Evolutionary conservation across 2,329 filamentous ascomycete genomes (phyloP).

Genomic region (Ophiostoma sp.): DNA sequence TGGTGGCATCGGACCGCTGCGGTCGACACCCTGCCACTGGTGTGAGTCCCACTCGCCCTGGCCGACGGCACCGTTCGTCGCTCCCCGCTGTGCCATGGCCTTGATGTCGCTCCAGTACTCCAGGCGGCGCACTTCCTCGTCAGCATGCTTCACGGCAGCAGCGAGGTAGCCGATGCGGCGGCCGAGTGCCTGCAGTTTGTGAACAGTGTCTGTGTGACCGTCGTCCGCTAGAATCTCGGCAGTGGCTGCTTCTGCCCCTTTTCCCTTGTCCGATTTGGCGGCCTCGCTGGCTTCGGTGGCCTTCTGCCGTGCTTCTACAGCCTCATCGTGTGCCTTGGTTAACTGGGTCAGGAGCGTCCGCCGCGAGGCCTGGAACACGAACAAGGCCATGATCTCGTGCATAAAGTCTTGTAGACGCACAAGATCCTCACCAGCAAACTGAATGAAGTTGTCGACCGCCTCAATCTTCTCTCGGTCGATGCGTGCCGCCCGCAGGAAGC

Average conservation of each 20-base stretch:
- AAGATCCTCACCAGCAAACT: conserved; percentile 72
- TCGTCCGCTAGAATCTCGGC: background rate
- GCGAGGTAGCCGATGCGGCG: conserved; percentile 66
- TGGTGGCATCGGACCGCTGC: conserved; percentile 50
- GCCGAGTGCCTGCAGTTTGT: conserved; percentile 20
- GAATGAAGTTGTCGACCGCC: conserved; percentile 75
- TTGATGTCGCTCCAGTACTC: conserved; percentile 89
- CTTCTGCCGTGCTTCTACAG: conserved; percentile 36
- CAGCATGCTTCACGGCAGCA: conserved; percentile 71
- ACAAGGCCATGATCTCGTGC: conserved; percentile 79
- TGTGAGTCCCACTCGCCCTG: conserved; percentile 46
- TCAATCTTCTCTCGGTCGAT: conserved; percentile 93
- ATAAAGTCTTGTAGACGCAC: conserved; percentile 73
- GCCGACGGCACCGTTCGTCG: conserved; percentile 48
- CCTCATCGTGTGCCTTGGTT: conserved; percentile 61
- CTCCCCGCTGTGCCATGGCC: conserved; percentile 60
- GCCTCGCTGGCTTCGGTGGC: conserved; percentile 22
- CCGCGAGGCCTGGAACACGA: conserved; percentile 87
- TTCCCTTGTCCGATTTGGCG: conserved; percentile 27
- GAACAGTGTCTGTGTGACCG: background rate
- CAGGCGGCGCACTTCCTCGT: conserved; percentile 75
- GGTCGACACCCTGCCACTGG: conserved; percentile 53
- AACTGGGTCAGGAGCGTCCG: conserved; percentile 72
- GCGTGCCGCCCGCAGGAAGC: conserved; percentile 62
- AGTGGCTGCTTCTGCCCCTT: background rate